phyloP scores from a whole-genome alignment of 768 basidiomycete species.

The Kwoniella sp. region DNA sequence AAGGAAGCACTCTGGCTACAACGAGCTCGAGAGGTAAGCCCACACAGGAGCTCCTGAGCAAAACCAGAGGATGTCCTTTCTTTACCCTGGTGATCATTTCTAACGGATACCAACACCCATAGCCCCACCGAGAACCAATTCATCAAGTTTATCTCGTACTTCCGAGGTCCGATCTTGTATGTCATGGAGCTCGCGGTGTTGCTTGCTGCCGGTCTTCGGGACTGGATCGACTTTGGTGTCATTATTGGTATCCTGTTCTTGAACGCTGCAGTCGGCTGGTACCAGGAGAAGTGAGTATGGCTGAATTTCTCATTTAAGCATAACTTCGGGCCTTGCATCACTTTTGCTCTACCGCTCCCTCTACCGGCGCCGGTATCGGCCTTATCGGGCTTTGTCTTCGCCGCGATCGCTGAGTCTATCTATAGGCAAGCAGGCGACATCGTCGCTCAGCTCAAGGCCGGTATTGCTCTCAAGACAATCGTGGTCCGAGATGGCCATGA shows the following conservation, averaged over 20 bases:
- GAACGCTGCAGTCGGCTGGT: conserved; percentile 62
- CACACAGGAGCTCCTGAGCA: too few species aligned
- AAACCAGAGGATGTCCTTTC: too few species aligned
- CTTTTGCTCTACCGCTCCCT: too few species aligned
- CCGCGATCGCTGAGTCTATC: background rate
- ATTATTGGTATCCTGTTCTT: conserved; percentile 56
- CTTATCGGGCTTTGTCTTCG: background rate
- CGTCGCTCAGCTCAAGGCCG: conserved; percentile 61
- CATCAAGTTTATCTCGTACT: conserved; percentile 60
- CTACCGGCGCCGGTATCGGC: too few species aligned
- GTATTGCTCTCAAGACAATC: conserved; percentile 59
- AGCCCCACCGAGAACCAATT: conserved; percentile 59
- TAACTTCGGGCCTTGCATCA: too few species aligned
- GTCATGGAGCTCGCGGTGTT: conserved; percentile 62
- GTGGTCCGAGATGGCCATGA: conserved; percentile 60
- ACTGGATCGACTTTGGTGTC: conserved; percentile 63
- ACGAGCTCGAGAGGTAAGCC: conserved; percentile 60
- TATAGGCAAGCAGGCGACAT: conserved; percentile 60
- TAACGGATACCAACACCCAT: background rate
- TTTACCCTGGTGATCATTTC: background rate
- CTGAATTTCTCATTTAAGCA: background rate
- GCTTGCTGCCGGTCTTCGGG: conserved; percentile 60
- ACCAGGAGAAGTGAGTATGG: conserved; percentile 58
- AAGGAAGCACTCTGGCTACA: conserved; percentile 57
- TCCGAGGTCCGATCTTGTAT: conserved; percentile 60